Conservation (phyloP, 2,329 filamentous ascomycete species). For the Onygenales sp. region DNA sequence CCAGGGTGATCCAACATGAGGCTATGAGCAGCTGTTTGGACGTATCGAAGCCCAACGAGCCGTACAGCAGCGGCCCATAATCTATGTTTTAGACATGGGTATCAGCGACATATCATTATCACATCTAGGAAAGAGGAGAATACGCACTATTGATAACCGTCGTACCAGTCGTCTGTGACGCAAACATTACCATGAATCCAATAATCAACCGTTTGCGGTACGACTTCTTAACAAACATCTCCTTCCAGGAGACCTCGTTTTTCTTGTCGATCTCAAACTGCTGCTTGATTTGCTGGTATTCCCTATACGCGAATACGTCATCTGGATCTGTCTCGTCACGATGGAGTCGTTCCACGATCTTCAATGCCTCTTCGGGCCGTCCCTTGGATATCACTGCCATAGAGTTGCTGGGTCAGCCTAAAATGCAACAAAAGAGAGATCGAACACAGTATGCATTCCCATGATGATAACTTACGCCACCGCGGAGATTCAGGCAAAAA, state of each 20-base stretch:
- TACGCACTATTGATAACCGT: too few relatives aligned
- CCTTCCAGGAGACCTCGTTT: background rate
- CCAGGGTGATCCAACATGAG: slow-evolving; percentile 16
- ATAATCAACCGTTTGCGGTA: background rate
- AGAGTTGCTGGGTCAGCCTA: too few relatives aligned
- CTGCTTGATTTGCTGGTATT: background rate
- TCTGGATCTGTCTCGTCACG: slow-evolving; percentile 16
- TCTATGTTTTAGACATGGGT: background rate
- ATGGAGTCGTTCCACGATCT: slow-evolving; percentile 13
- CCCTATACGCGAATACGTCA: background rate
- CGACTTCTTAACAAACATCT: background rate
- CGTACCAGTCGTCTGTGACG: too few relatives aligned
- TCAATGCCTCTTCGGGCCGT: slow-evolving; percentile 16
- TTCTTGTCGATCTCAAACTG: background rate
- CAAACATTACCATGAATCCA: background rate
- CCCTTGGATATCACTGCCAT: slow-evolving; percentile 7
- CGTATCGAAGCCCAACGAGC: background rate
- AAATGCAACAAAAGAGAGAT: too few relatives aligned
- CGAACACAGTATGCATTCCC: too few relatives aligned
- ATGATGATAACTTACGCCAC: background rate
- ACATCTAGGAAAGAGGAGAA: too few relatives aligned
- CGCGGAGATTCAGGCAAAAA: background rate
- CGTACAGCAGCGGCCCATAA: background rate
- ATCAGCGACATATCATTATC: too few relatives aligned
- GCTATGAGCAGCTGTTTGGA: background rate